Conservation (phyloP, 2,329 filamentous ascomycete genomes). For the Cytospora mali region DNA sequence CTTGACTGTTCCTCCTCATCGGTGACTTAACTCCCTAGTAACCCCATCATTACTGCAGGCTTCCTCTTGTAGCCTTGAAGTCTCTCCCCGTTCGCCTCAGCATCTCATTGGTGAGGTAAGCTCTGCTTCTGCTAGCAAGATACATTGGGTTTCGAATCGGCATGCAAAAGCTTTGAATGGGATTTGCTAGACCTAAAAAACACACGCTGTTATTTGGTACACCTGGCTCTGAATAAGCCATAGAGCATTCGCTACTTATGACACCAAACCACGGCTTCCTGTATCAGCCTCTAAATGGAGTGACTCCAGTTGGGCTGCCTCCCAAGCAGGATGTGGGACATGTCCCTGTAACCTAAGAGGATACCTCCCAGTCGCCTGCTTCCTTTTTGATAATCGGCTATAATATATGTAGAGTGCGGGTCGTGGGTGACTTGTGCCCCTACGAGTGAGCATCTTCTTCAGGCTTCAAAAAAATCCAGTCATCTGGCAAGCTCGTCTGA, state of each 20-base stretch:
- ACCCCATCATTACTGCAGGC: no score
- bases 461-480: background rate
- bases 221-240: slow-evolving; percentile 11
- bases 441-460: background rate
- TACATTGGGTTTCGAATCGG: background rate
- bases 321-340: background rate
- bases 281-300: background rate
- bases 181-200: slow-evolving; percentile 14
- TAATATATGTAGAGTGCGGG: background rate
- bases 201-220: slow-evolving; percentile 20
- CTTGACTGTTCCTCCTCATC: no score
- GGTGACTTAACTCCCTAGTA: no score
- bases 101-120: background rate
- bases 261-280: background rate
- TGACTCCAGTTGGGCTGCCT: background rate
- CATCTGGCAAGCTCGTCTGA: background rate
- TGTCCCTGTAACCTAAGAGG: background rate
- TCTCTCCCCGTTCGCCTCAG: background rate
- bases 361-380: background rate
- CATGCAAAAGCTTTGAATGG: slow-evolving; percentile 17
- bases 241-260: slow-evolving; percentile 14
- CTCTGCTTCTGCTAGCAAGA: background rate
- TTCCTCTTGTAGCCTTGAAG: no score
- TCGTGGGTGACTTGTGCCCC: background rate
- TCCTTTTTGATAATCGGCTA: background rate